A percentile compares a stretch with the other conserved stretches of the same genome.
phyloP scores from a whole-genome alignment of 192 early-diverging fungal genomes.

The Obelidium mucronatum region DNA sequence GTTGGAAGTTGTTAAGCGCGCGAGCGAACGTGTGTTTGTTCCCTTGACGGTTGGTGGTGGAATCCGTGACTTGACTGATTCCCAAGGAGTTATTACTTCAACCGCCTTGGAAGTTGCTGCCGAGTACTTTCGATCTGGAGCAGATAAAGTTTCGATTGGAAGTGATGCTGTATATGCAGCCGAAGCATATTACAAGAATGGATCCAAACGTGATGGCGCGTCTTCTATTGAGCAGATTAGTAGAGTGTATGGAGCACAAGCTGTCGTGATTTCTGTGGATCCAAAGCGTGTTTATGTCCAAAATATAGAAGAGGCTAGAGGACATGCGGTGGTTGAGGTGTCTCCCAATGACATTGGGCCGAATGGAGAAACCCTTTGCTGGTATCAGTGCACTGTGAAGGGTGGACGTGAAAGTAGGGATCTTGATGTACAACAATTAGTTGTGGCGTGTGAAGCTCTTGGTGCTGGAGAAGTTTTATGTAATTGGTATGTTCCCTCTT shows the following conservation, averaged over 20 bases:
- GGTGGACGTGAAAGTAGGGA: conserved; percentile 97
- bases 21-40: conserved; percentile 95
- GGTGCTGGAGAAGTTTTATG: conserved; percentile 98
- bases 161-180: conserved; percentile 99
- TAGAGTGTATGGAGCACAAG: conserved; percentile 93
- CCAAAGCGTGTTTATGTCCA: conserved; percentile 93
- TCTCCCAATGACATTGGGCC: conserved; percentile 79
- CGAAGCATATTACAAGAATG: conserved; percentile 76
- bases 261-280: conserved; percentile 98
- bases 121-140: conserved; percentile 98
- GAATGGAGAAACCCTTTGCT: conserved; percentile 92
- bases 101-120: conserved; percentile 97
- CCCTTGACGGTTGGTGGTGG: conserved; percentile 99
- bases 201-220: conserved; percentile 60
- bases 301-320: conserved; percentile 70
- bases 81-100: conserved; percentile 57
- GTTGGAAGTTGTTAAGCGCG: conserved; percentile 88
- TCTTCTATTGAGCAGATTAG: conserved; percentile 97
- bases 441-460: conserved; percentile 83
- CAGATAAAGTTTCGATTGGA: conserved; percentile 99
- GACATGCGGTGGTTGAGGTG: conserved; percentile 76
- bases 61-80: conserved; percentile 90
- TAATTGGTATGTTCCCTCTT: conserved; percentile 69
- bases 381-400: conserved; percentile 99
- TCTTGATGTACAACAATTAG: conserved; percentile 91